phyloP scores from a whole-genome alignment of 1,139 yeast species.

The Geotrichum cucujoidarum region DNA sequence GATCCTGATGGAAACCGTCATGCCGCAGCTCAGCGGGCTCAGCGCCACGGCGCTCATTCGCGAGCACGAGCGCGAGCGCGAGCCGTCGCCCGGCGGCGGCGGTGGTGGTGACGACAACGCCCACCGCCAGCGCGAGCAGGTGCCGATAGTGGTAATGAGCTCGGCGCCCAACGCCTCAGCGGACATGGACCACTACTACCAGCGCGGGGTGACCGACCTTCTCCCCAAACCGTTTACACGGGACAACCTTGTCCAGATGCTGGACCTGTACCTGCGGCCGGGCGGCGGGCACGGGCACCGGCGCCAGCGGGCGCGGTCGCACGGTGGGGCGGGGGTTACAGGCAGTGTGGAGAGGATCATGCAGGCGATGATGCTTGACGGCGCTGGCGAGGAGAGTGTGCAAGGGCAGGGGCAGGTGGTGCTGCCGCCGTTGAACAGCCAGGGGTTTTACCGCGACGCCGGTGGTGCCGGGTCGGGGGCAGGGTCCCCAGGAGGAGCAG shows the following conservation, averaged over 20 bases:
- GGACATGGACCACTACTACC: slow-evolving; percentile 45
- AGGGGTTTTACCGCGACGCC: no score
- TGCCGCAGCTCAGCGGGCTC: slow-evolving; percentile 94
- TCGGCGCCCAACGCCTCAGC: slow-evolving; percentile 35
- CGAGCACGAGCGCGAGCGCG: slow-evolving; percentile 50
- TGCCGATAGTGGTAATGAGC: slow-evolving; percentile 94
- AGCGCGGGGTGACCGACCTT: slow-evolving; percentile 88
- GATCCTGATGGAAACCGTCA: slow-evolving; percentile 87
- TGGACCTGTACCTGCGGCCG: slow-evolving; percentile 56
- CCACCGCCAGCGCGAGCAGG: slow-evolving; percentile 41
- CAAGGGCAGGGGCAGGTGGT: neutral
- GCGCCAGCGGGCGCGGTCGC: neutral
- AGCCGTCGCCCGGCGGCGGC: neutral
- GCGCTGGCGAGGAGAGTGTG: neutral
- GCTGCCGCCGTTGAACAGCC: neutral
- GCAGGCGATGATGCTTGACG: neutral
- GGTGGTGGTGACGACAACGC: neutral
- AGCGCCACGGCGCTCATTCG: slow-evolving; percentile 85
- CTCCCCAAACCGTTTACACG: slow-evolving; percentile 89
- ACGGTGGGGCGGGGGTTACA: neutral
- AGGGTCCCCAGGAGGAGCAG: no score
- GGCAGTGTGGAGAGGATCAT: no score
- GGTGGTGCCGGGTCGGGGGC: no score
- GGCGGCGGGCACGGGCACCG: neutral
- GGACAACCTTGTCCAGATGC: slow-evolving; percentile 69